A percentile compares a stretch with the other conserved stretches of the same genome.
phyloP scores from a whole-genome alignment of 441 rosid genomes.

The Arabidopsis lyrata region DNA sequence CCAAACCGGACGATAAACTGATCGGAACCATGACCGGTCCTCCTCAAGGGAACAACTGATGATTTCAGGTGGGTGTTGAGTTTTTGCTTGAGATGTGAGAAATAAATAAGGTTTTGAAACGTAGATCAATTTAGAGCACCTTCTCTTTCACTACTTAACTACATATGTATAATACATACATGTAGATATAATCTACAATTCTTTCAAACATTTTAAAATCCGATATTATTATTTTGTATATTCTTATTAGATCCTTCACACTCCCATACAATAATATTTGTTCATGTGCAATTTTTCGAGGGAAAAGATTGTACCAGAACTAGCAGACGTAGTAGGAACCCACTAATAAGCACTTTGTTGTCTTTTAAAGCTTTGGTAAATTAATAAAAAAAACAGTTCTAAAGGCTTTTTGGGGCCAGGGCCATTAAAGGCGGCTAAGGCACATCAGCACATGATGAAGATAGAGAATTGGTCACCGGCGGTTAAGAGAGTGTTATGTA shows the following conservation, averaged over 20 bases:
- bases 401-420: background rate
- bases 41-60: conserved; percentile 12
- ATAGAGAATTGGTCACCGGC: background rate
- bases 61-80: conserved; percentile 5
- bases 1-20: conserved; percentile 9
- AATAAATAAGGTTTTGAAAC: conserved; percentile 1
- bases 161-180: conserved; percentile 10
- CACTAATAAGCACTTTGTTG: background rate
- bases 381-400: background rate
- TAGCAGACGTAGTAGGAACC: background rate
- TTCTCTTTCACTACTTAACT: background rate
- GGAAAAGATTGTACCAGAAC: background rate
- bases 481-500: background rate
- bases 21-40: conserved; percentile 4
- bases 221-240: conserved; percentile 19
- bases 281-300: background rate
- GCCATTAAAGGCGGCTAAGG: background rate
- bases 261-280: background rate
- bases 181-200: conserved; percentile 1
- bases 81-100: conserved; percentile 24
- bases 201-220: background rate
- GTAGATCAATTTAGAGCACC: conserved; percentile 4
- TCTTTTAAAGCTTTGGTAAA: background rate
- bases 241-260: background rate
- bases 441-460: background rate